Percentiles rank a stretch among this genome's conserved stretches.
phyloP scores from a whole-genome alignment of 352 stramenopile genomes.

The Ochromonadaceae sp. region DNA sequence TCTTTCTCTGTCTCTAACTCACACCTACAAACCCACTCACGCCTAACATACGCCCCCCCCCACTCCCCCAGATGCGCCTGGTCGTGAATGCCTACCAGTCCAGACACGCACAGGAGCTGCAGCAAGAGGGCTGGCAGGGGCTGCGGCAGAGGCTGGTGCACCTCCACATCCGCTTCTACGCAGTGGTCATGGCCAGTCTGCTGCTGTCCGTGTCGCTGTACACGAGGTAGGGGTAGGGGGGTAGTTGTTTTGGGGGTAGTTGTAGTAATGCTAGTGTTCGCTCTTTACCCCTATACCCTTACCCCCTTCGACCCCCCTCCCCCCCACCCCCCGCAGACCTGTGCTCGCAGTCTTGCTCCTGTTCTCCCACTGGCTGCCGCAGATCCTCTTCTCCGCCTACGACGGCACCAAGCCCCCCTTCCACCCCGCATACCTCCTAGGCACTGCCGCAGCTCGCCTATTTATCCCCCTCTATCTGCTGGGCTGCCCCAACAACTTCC shows the following conservation, averaged over 20 bases:
- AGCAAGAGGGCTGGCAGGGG: neutral
- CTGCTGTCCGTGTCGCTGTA: too few relatives aligned
- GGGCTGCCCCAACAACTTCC: constrained; percentile 2
- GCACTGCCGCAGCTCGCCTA: neutral
- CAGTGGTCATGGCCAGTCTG: too few relatives aligned
- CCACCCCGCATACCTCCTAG: neutral
- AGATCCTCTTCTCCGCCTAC: constrained; percentile 1
- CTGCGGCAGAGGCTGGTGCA: neutral
- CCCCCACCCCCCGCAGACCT: neutral
- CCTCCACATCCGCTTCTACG: constrained; percentile 3
- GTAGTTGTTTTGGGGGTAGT: too few relatives aligned
- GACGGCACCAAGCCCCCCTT: neutral
- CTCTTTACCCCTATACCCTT: neutral
- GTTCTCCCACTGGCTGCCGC: constrained; percentile 7
- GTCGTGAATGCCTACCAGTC: constrained; percentile 2
- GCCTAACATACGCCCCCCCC: too few relatives aligned
- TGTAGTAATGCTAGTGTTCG: too few relatives aligned
- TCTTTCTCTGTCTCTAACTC: too few relatives aligned
- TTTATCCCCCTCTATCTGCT: constrained; percentile 14
- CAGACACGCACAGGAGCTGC: neutral
- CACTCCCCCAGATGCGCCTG: constrained; percentile 5
- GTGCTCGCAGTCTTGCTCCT: neutral
- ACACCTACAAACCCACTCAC: too few relatives aligned
- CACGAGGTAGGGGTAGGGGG: too few relatives aligned
- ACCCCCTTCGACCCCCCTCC: neutral